Conservation (phyloP, 1,284 basidiomycete species). For the Leucoagaricus sp. region DNA sequence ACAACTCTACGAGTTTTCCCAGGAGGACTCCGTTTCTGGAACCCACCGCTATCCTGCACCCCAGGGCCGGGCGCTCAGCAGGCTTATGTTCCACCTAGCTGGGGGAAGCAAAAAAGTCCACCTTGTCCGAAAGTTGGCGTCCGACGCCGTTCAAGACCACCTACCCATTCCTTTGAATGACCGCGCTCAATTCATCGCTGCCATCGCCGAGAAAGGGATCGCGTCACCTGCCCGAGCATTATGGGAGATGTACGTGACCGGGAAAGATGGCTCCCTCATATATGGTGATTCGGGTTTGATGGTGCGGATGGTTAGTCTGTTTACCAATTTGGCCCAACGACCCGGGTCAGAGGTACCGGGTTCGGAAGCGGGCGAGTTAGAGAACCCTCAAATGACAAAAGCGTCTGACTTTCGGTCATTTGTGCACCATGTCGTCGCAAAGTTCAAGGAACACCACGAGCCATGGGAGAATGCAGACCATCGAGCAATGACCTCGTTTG, state of each 20-base stretch:
- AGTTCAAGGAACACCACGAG: slow-evolving; percentile 42
- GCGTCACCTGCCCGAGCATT: slow-evolving; percentile 47
- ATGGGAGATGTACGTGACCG: slow-evolving; percentile 56
- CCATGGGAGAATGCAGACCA: slow-evolving; percentile 53
- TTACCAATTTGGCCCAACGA: slow-evolving; percentile 32
- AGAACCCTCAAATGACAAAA: slow-evolving; percentile 17
- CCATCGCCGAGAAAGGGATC: slow-evolving; percentile 48
- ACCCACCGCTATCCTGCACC: slow-evolving; percentile 50
- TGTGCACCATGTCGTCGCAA: slow-evolving; percentile 44
- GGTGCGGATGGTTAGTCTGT: slow-evolving; percentile 59
- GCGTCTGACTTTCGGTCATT: slow-evolving; percentile 41
- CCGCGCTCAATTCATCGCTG: slow-evolving; percentile 49
- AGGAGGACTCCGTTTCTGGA: slow-evolving; percentile 28
- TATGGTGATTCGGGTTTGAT: slow-evolving; percentile 47
- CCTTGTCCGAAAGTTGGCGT: slow-evolving; percentile 40
- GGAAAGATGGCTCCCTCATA: slow-evolving; percentile 42
- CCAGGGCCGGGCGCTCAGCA: slow-evolving; percentile 41
- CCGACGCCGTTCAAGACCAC: slow-evolving; percentile 44
- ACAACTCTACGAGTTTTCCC: slow-evolving; percentile 44
- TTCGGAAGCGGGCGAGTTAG: slow-evolving; percentile 13
- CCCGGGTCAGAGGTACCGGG: neutral
- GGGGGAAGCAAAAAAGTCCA: slow-evolving; percentile 36
- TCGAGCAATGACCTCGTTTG: slow-evolving; percentile 56
- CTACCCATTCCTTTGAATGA: slow-evolving; percentile 42
- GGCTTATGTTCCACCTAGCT: slow-evolving; percentile 51